A percentile compares a stretch with the other conserved stretches of the same genome.
These are phyloP conservation scores for Clarkia xantiana DNA, from an alignment of 345 rosid genomes.

Conservation along the genomic window DNA sequence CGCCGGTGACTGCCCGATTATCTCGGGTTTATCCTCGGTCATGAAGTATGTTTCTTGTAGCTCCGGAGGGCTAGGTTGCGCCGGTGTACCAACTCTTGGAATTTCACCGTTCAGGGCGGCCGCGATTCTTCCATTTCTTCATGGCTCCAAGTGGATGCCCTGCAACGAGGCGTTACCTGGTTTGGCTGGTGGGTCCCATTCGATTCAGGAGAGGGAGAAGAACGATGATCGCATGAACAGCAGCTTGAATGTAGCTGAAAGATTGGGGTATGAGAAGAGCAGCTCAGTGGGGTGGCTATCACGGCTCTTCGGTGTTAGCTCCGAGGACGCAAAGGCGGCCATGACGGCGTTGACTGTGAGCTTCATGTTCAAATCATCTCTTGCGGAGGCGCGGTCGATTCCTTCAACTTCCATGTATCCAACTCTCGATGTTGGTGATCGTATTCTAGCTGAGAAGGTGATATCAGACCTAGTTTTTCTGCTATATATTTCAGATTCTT, in stretches of 20 bases:
- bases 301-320: constrained; percentile 30
- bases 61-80: constrained; percentile 13
- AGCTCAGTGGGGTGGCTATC: constrained; percentile 40
- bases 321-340: constrained; percentile 82
- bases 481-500: no score
- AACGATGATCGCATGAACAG: constrained; percentile 12
- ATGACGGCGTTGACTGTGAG: constrained; percentile 71
- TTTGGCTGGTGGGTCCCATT: constrained; percentile 7
- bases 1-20: constrained; percentile 32
- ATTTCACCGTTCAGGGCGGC: constrained; percentile 44
- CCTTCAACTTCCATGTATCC: constrained; percentile 79
- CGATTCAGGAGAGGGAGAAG: constrained; percentile 13
- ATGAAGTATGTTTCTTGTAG: constrained; percentile 32
- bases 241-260: constrained; percentile 16
- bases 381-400: constrained; percentile 84
- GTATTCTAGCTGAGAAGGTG: constrained; percentile 85
- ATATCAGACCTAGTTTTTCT: constrained; percentile 1
- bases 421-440: constrained; percentile 75
- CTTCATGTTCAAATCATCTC: constrained; percentile 52
- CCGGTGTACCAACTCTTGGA: constrained; percentile 21
- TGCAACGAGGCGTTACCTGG: constrained; percentile 26
- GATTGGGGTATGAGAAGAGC: constrained; percentile 16
- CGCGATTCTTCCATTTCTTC: constrained; percentile 49
- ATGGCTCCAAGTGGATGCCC: constrained; percentile 64
- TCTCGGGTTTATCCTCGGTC: constrained; percentile 38